Percentiles rank a stretch among this genome's conserved stretches.
Conservation (phyloP, 2,329 filamentous ascomycete genomes). For the Penicillium crustosum region DNA sequence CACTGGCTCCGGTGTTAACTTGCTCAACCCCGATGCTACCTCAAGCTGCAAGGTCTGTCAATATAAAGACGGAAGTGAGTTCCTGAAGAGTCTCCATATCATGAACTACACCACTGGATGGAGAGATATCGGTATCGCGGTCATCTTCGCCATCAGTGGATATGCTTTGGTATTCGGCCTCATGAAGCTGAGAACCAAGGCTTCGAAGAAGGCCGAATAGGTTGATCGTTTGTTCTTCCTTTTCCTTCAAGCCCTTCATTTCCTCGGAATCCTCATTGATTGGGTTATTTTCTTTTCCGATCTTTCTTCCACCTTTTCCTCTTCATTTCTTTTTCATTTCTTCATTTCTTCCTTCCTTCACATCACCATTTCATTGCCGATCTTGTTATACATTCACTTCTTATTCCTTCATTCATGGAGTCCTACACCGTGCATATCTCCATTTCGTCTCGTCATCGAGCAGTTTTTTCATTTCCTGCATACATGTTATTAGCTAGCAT, state of each 20-base stretch:
- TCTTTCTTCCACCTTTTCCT: background rate
- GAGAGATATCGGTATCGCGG: conserved; percentile 63
- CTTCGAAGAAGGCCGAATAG: conserved; percentile 38
- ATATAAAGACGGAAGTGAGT: conserved; percentile 60
- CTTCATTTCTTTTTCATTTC: background rate
- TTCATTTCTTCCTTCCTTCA: background rate
- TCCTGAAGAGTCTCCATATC: conserved; percentile 60
- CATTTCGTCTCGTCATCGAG: background rate
- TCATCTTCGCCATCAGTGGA: conserved; percentile 56
- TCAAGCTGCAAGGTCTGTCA: conserved; percentile 61
- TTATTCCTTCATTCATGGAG: background rate
- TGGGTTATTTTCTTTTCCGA: background rate
- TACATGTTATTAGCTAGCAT: background rate
- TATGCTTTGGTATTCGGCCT: conserved; percentile 52
- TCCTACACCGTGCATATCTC: background rate
- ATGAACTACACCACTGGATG: conserved; percentile 64
- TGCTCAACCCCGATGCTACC: conserved; percentile 61
- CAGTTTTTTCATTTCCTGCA: background rate
- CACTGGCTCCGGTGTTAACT: conserved; percentile 50
- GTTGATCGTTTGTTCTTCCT: background rate
- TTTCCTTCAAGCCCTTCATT: background rate
- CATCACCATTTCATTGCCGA: background rate
- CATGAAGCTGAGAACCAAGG: conserved; percentile 42
- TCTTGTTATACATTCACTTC: background rate
- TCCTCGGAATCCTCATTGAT: background rate